These are phyloP conservation scores for Saccharomycopsis fermentans DNA, from an alignment of 805 yeast species.

Conservation along the genomic window DNA sequence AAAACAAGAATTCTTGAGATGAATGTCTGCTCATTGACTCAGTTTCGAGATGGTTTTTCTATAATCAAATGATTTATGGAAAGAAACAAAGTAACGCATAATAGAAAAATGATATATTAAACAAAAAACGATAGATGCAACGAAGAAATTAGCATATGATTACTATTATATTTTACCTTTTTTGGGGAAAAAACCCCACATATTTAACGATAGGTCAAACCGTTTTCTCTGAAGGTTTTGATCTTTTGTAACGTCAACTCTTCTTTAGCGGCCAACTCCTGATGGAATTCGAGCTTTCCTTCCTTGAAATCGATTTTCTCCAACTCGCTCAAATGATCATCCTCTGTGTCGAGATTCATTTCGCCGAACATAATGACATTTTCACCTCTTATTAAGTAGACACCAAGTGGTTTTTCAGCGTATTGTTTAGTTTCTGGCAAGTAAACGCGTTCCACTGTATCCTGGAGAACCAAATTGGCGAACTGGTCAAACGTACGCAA, in stretches of 20 bases:
- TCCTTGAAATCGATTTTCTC: slow-evolving; percentile 49
- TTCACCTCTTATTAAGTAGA: slow-evolving; percentile 88
- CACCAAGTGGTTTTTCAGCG: slow-evolving; percentile 72
- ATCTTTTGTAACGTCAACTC: slow-evolving; percentile 4
- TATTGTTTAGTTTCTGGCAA: slow-evolving; percentile 44
- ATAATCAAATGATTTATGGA: no score
- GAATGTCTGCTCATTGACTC: no score
- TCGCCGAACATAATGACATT: slow-evolving; percentile 92
- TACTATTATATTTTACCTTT: no score
- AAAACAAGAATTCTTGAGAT: no score
- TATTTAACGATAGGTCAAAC: neutral
- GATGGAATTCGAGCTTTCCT: slow-evolving; percentile 39
- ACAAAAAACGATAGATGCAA: no score
- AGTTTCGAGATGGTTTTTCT: slow-evolving; percentile 35
- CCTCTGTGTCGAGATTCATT: slow-evolving; percentile 80
- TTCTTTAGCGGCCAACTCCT: slow-evolving; percentile 14
- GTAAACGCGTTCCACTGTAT: slow-evolving; percentile 78
- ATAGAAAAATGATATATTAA: no score
- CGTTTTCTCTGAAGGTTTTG: neutral
- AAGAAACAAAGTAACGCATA: no score
- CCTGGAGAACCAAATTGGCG: slow-evolving; percentile 86
- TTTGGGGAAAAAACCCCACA: no score
- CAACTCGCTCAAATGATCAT: slow-evolving; percentile 48
- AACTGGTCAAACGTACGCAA: slow-evolving; percentile 93
- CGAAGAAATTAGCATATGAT: neutral